Evolutionary conservation across 805 yeast genomes (phyloP).

Genomic region (Metschnikowia corniflorae): DNA sequence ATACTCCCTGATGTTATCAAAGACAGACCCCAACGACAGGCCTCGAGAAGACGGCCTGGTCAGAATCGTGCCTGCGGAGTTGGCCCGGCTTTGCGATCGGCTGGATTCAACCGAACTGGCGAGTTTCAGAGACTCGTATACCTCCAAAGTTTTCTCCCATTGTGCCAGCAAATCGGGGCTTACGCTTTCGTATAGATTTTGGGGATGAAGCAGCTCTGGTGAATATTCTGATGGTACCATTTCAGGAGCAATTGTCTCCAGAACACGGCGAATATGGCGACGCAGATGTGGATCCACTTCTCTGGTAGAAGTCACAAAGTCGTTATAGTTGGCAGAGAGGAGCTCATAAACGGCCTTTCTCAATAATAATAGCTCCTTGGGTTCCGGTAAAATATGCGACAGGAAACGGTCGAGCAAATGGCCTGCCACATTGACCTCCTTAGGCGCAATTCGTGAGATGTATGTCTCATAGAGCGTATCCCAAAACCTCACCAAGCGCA

Average conservation of each 20-base stretch:
- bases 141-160: slow-evolving; percentile 15
- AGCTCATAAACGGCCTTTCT: slow-evolving; percentile 27
- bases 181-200: slow-evolving; percentile 1
- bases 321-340: slow-evolving; percentile 30
- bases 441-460: slow-evolving; percentile 25
- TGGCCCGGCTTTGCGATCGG: slow-evolving; percentile 11
- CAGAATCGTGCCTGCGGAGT: slow-evolving; percentile 13
- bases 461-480: slow-evolving; percentile 23
- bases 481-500: slow-evolving; percentile 23
- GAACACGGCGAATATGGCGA: slow-evolving; percentile 16
- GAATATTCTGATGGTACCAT: neutral
- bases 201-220: slow-evolving; percentile 5
- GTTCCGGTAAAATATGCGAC: slow-evolving; percentile 21
- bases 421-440: slow-evolving; percentile 35
- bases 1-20: slow-evolving; percentile 30
- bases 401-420: slow-evolving; percentile 19
- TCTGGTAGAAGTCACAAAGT: slow-evolving; percentile 25
- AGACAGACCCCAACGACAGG: slow-evolving; percentile 30
- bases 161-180: slow-evolving; percentile 14
- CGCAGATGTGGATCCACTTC: slow-evolving; percentile 6
- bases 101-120: slow-evolving; percentile 9
- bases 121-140: slow-evolving; percentile 9
- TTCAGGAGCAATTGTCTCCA: slow-evolving; percentile 23
- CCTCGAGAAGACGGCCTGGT: slow-evolving; percentile 24
- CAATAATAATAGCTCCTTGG: slow-evolving; percentile 14